Base-by-base conservation (phyloP, 345 rosid genomes). In the Moricandia arvensis region DNA sequence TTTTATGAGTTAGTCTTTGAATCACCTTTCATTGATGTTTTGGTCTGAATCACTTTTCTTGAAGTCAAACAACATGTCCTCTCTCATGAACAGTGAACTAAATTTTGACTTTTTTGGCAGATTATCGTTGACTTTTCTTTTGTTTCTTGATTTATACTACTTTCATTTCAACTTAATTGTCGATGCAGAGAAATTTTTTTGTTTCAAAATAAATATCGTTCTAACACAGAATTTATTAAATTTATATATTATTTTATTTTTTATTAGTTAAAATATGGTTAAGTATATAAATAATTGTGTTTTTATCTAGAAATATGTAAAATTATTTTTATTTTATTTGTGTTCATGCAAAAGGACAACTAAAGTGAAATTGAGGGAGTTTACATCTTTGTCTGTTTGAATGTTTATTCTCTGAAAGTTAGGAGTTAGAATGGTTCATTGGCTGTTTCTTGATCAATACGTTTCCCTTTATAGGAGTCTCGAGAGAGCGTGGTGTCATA, bases 1-100 rank as follows among this genome's bases (percentile, higher is more conserved):
- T 83, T 81, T 95, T 27, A 90, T 86, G 81, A 85, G 99, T 92
- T 63, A 78, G 92, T 72, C 43, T 74, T 16, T 8, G 24, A 21
- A 21, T 16, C 43, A 63, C 38, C 49, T 8, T 71, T 10, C 24
- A 24, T 43, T n/a, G n/a, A n/a, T n/a, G n/a, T n/a, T n/a, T n/a
- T n/a, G n/a, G n/a, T n/a, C n/a, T 8, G 24, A 21, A 21, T 45
- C 17, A n/a, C 16, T 45, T 2, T n/a, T 29, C 34, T 54, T 51
- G 2, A 18, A 31, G 51, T 72, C 62, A 59, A 63, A 33, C 7
- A 9, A 54, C 1, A 1, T 58, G 37, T 29, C 33, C 21, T 27
- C 59, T 70, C 8, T 74, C 0, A 18, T 69, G 70, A 76, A 76
- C 51, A 63, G 29, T 75, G 55, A 68, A 75, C 24, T 63, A 59